Base-by-base conservation (phyloP, 2,329 filamentous ascomycete species). In the Plectosphaerella cucumerina region DNA sequence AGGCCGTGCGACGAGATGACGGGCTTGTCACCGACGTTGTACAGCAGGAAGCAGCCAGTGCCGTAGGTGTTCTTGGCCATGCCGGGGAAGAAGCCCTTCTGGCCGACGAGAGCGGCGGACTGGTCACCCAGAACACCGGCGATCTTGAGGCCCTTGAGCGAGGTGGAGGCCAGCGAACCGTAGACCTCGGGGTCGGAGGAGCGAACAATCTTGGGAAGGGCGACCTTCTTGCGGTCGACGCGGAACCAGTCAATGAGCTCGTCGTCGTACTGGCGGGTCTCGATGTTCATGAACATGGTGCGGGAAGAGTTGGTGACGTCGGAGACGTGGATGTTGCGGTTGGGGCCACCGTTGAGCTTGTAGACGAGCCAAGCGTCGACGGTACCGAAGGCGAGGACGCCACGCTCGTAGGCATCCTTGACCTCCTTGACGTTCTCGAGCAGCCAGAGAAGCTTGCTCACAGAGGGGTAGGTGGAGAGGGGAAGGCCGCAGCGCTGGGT, bases 281-380 rank as follows among this genome's bases (percentile, higher is more conserved):
- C 77, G 31, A 93, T 76, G 67, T 92, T 89, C 84, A 92, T 89
- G 69, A 94, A 91, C 89, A 92, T 91, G 42, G 89, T 93, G 58
- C 89, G 76, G 3, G 86, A 90, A n/a, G 89, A 89, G 65, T 94
- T 94, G 52, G 87, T 87, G 6, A 86, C 81, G 61, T 94, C 89
- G 2, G 89, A 90, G 52, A 93, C 87, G 63, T 86, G 82, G 49
- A 89, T 66, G 50, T 85, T 80, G 50, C 77, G 81, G 52, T 80
- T 78, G 37, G 74, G 76, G 17, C 85, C 85, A 52, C 88, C 89
- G 60, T 92, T 88, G 47, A 93, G 77, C 66, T 89, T 88, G 71
- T 87, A 93, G 26, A 90, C 74, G 54, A 94, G 71, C 89, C 89
- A 94, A 2, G 86, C 79, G 64, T 94, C 89, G 48, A 92, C 84